These are phyloP conservation scores for Talaromyces thailandensis DNA, from an alignment of 495 filamentous ascomycete genomes.

Conservation along the genomic window DNA sequence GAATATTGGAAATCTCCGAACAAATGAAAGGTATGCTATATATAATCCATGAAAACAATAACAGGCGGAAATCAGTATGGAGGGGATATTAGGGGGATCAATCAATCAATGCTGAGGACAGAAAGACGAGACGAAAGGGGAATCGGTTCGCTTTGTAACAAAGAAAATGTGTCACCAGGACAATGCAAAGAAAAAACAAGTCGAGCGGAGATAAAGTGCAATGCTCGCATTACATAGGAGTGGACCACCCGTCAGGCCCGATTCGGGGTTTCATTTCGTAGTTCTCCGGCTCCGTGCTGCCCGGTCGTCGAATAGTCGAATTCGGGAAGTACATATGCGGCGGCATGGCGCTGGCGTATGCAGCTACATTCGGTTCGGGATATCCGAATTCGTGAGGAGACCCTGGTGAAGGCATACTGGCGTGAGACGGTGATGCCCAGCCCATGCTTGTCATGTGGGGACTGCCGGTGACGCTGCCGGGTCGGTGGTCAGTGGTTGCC, in stretches of 20 bases:
- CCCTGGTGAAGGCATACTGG: conserved; percentile 54
- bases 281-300: conserved; percentile 60
- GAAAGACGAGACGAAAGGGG: background rate
- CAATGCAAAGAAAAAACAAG: background rate
- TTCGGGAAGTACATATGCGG: conserved; percentile 58
- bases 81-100: background rate
- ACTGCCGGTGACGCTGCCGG: conserved; percentile 58
- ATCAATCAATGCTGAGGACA: background rate
- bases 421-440: conserved; percentile 65
- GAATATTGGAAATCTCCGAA: background rate
- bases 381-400: conserved; percentile 60
- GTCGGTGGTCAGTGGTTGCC: conserved; percentile 62
- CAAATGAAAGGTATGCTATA: conserved; percentile 3
- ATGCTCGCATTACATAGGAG: conserved; percentile 17
- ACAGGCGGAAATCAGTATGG: background rate
- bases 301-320: conserved; percentile 55
- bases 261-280: conserved; percentile 54
- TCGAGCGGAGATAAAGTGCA: background rate
- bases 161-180: background rate
- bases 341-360: conserved; percentile 45
- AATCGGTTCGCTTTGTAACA: conserved; percentile 5
- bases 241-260: conserved; percentile 32
- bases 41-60: background rate
- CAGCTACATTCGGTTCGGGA: conserved; percentile 54
- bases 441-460: conserved; percentile 65